Evolutionary conservation across 176 grass and related monocot species (phyloP), one percentile per base, ranked within the genome.

Genomic region (Oryza longistaminata): DNA sequence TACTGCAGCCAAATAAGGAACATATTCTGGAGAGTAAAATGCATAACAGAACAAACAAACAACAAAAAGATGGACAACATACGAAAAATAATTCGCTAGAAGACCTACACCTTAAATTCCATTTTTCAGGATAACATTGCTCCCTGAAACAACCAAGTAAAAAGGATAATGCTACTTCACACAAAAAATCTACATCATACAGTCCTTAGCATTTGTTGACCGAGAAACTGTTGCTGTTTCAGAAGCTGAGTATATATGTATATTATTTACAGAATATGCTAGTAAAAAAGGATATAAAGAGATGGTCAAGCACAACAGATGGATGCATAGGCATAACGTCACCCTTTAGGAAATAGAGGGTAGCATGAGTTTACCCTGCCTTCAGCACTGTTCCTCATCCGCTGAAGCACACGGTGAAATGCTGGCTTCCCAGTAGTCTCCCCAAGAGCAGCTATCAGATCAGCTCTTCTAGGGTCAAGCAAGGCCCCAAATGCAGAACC

Each of bases 401-500:
- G 34, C 34, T 35, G 34, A 35, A 35, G 34, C 34, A 35, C 34
- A 35, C 34, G 34, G 34, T 35, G 34, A 35, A 35, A 35, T 35
- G 34, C 34, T 35, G 34, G 34, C 34, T 35, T 35, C 34, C 34
- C 34, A 35, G 34, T 35, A 35, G 34, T 35, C 34, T 35, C 34
- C 34, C 34, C 34, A 35, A 35, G 34, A 35, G 34, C 3, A 35
- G 34, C 34, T 35, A 35, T 35, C 34, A 35, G 34, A 35, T 35
- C 34, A 35, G 34, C 34, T 35, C 34, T 35, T 35, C 34, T 35
- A 35, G 29, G 29, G 29, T 31, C 29, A 31, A 35, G 34, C 34
- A 35, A 35, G 0, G 96, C 93, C 68, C 93, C 96, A 27, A 96
- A 83, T 2, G 96, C 93, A 11, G 96, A 99, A 15, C 93, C 96